A percentile compares a stretch with the other conserved stretches of the same genome.
Evolutionary conservation across 306 rosid species (phyloP).

Genomic region (Cucumis sativus): Cucumber_9930_V3 NC_026657.2:29828501-29829000

Average conservation of each 20-base stretch:
- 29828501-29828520: neutral
- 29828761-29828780: neutral
- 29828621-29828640: neutral
- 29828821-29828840: slow-evolving; percentile 59
- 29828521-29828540: neutral
- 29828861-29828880: slow-evolving; percentile 42
- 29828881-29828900: slow-evolving; percentile 36
- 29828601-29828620: neutral
- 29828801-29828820: slow-evolving; percentile 40
- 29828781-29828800: slow-evolving; percentile 16
- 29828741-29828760: neutral
- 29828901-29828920: slow-evolving; percentile 44
- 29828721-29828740: neutral
- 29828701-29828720: neutral
- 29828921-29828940: slow-evolving; percentile 37
- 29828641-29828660: neutral
- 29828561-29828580: neutral
- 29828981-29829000: slow-evolving; percentile 8
- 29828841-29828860: slow-evolving; percentile 66
- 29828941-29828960: slow-evolving; percentile 28
- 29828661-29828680: neutral
- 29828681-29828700: neutral
- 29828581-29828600: neutral
- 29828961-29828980: slow-evolving; percentile 15
- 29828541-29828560: neutral